These are phyloP conservation scores for Macrophomina pseudophaseolina DNA, from an alignment of 2,329 filamentous ascomycete genomes.

Conservation along the genomic window DNA sequence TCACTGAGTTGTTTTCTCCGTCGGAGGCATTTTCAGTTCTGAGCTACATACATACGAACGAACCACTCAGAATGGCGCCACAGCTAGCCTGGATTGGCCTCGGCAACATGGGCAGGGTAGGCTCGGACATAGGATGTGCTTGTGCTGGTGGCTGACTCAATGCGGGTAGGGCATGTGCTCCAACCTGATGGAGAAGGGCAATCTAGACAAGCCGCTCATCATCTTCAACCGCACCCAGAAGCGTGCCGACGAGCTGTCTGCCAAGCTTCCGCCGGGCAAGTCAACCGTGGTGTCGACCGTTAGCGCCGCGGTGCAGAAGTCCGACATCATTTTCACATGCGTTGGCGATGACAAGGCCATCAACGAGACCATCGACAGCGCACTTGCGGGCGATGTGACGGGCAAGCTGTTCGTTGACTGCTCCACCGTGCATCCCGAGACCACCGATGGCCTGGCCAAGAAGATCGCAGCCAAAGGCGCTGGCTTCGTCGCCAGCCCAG, in stretches of 20 bases:
- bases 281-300: conserved; percentile 68
- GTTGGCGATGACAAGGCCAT: conserved; percentile 79
- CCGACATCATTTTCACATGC: conserved; percentile 83
- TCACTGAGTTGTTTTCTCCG: background rate
- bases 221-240: conserved; percentile 79
- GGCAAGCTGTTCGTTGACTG: conserved; percentile 86
- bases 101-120: conserved; percentile 84
- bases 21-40: background rate
- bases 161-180: conserved; percentile 75
- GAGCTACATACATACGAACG: background rate
- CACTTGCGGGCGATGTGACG: conserved; percentile 62
- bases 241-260: conserved; percentile 67
- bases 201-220: conserved; percentile 72
- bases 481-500: conserved; percentile 74
- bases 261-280: conserved; percentile 65
- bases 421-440: conserved; percentile 86
- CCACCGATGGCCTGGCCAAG: conserved; percentile 69
- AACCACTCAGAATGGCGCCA: conserved; percentile 43
- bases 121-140: conserved; percentile 32
- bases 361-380: conserved; percentile 62
- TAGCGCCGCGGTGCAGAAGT: conserved; percentile 66
- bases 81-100: conserved; percentile 80
- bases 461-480: conserved; percentile 64
- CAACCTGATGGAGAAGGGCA: conserved; percentile 80
- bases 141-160: background rate